Base-by-base conservation (phyloP, 225 moss, liverwort and hornwort genomes). In the Physcomitrellopsis africana region DNA sequence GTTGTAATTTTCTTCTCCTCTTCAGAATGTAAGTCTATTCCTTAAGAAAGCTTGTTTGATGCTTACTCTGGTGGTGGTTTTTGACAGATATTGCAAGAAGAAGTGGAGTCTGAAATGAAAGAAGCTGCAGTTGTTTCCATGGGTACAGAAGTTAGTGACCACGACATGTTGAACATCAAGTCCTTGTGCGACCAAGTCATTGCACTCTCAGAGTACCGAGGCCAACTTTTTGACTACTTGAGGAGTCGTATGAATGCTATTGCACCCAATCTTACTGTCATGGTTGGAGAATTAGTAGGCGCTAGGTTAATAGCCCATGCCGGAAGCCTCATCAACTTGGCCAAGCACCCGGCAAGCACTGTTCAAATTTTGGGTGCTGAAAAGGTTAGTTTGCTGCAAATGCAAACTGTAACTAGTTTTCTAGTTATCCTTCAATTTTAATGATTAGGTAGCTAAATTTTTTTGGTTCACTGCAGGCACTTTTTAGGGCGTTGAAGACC, bases 351-450 rank as follows among this genome's bases (percentile, higher is more conserved):
- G 9, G 95, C 95, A 1, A 93, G 95, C 67, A 96, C 91, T 6
- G 90, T 96, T n/a, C 95, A 96, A 65, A 96, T 93, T 64, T 83
- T 96, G 64, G 95, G 95, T 63, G 95, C 95, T 2, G 93, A 96
- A 60, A 96, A 96, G 86, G 86, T 81, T 48, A 56, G 63, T 42
- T 0, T 19, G 32, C 32, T 7, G 0, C 32, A 0, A 37, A 37
- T 37, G 32, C 32, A 37, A 37, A 37, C 32, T 37, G 32, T 5
- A 37, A 37, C 7, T 37, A 2, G 32, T 37, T 37, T 37, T 37
- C 5, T 37, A 4, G 32, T 37, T 5, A 37, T 37, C 4, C 4
- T 37, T 37, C 32, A 37, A 37, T 4, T 2, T 37, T 0, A 37
- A 37, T 4, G 10, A 49, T 48, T 9, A 13, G 44, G 54, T 49